These are phyloP conservation scores for Phyllostachys edulis DNA, from an alignment of 176 grass and related monocot genomes.

Conservation along the genomic window DNA sequence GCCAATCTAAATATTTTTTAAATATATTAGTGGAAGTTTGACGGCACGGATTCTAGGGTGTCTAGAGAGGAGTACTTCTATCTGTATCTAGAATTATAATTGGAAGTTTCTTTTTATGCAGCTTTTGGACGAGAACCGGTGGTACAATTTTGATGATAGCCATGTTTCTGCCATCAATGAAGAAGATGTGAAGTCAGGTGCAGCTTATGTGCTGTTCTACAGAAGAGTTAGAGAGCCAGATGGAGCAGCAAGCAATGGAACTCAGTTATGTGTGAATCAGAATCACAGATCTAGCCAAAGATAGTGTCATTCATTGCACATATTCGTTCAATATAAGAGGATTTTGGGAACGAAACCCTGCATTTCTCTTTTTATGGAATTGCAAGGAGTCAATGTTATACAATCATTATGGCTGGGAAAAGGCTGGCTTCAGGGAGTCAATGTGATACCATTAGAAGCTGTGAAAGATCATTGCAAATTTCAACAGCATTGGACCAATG, in stretches of 20 bases:
- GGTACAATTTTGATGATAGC: conserved; percentile 99
- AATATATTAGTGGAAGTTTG: no score
- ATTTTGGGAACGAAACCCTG: conserved; percentile 5
- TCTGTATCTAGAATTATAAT: conserved; percentile 20
- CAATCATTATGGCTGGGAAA: not conserved
- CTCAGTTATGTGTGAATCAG: conserved; percentile 43
- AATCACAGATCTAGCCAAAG: conserved; percentile 52
- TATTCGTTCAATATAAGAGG: conserved; percentile 1
- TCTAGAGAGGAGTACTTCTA: not conserved
- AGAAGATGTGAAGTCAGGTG: conserved; percentile 90
- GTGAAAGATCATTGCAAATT: not conserved
- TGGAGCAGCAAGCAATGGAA: conserved; percentile 54
- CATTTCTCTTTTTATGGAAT: not conserved
- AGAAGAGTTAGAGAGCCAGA: conserved; percentile 69
- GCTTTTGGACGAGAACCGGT: conserved; percentile 86
- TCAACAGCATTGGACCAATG: not conserved
- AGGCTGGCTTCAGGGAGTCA: not conserved
- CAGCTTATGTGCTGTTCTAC: conserved; percentile 97
- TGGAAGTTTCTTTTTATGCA: conserved; percentile 45
- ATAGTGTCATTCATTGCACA: conserved; percentile 41
- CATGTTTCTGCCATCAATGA: conserved; percentile 84
- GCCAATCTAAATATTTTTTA: no score
- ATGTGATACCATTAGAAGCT: not conserved
- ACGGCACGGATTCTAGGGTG: no score
- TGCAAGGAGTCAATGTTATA: not conserved